These are phyloP conservation scores for Auricularia sp. DNA, from an alignment of 768 basidiomycete species.

Conservation along the genomic window DNA sequence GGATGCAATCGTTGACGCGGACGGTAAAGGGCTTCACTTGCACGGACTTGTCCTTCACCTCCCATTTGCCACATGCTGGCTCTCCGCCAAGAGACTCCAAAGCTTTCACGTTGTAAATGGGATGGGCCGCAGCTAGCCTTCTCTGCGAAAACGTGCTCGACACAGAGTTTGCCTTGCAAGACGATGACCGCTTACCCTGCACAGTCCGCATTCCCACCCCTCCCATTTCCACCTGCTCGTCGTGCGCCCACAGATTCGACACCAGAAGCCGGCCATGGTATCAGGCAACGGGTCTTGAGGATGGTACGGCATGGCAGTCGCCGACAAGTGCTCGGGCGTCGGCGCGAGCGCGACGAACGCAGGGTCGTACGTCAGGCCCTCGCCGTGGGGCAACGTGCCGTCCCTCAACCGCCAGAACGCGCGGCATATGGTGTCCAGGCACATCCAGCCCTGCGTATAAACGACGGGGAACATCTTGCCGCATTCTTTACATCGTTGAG, in stretches of 20 bases:
- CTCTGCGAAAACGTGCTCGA: neutral
- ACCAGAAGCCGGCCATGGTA: conserved; percentile 46
- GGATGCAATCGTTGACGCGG: too few relatives aligned
- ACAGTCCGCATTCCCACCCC: conserved; percentile 56
- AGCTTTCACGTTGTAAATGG: too few relatives aligned
- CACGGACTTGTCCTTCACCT: too few relatives aligned
- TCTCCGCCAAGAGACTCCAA: too few relatives aligned
- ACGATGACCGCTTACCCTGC: conserved; percentile 30
- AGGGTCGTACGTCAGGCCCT: conserved; percentile 1
- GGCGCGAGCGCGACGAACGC: conserved; percentile 4
- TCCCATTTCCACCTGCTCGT: conserved; percentile 76
- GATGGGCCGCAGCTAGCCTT: neutral
- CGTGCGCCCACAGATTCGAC: conserved; percentile 55
- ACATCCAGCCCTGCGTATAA: conserved; percentile 49
- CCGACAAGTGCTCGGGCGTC: neutral
- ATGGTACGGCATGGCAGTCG: neutral
- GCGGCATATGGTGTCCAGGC: conserved; percentile 37
- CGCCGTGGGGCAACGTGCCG: neutral
- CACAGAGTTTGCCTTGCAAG: neutral
- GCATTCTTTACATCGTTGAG: conserved; percentile 24
- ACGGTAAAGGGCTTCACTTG: too few relatives aligned
- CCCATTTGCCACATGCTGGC: too few relatives aligned
- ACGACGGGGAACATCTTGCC: conserved; percentile 36
- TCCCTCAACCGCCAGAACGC: conserved; percentile 38
- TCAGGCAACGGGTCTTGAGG: neutral